Evolutionary conservation across 1,284 basidiomycete species (phyloP), one percentile per base, ranked within the genome.

Genomic region (Ceratorhiza oryzae-sativae): DNA sequence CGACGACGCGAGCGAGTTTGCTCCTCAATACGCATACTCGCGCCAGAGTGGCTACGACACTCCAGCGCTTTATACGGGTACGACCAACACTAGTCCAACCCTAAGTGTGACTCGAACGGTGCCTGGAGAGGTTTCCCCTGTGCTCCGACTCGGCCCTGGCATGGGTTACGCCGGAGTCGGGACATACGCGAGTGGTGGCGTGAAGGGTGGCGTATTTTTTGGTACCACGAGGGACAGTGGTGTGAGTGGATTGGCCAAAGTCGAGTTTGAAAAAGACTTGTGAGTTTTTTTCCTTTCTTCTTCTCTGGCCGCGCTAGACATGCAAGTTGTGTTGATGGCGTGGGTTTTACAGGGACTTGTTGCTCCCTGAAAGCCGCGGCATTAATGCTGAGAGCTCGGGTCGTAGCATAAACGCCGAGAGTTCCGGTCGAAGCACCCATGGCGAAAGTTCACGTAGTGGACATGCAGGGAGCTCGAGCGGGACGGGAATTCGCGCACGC

Each of bases 401-500:
- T 42, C 59, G 59, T 41, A 61, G 59, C 59, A 41, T 46, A 18
- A 61, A 61, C n/a, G 65, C 65, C 8, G 65, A 56, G 41, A 56
- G 65, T 20, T 68, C 65, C 34, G 51, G 51, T 25, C 65, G 23
- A 53, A 68, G 65, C 25, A 41, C 53, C 1, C 39, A 42, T 39
- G 65, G 51, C 15, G 53, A 68, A 34, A 68, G 65, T 30, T 68
- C 65, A n/a, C 49, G 45, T n/a, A 48, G 49, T 46, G 62, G 46
- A 9, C 27, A 53, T 53, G 51, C 51, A 5, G 51, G 27, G 12
- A 58, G 56, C 23, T 36, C 34, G 39, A 36, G 34, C 8, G 39
- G 9, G 13, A 42, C 51, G n/a, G 53, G 65, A 15, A 68, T 68
- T 58, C 65, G 65, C 36, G 65, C 65, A n/a, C 65, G 65, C 20